Conservation (phyloP, 257 asterid species). For the Nicotiana tomentosiformis region DNA sequence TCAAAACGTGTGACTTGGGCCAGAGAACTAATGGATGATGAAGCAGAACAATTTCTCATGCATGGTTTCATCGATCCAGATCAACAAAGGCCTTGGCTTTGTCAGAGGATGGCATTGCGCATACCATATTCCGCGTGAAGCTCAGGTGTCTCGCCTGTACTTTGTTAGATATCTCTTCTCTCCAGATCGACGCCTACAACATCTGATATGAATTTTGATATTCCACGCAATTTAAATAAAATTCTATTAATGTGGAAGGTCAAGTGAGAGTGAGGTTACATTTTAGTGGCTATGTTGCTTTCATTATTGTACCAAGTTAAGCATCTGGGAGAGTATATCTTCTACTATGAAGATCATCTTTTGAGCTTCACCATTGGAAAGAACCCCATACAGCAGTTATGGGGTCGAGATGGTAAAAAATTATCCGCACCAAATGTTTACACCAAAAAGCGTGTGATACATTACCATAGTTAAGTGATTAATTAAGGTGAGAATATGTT, state of each 20-base stretch:
- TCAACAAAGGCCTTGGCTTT: constrained; percentile 69
- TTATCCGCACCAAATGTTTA: not conserved
- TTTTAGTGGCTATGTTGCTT: not conserved
- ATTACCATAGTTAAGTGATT: not conserved
- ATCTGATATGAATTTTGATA: not conserved
- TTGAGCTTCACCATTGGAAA: not conserved
- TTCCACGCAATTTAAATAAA: not conserved
- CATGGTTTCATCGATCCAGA: constrained; percentile 77
- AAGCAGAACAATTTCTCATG: constrained; percentile 64
- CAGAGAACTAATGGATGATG: constrained; percentile 79
- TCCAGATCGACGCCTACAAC: not conserved
- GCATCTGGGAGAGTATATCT: not conserved
- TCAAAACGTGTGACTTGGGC: constrained; percentile 82
- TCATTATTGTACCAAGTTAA: not conserved
- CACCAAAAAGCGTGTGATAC: not conserved
- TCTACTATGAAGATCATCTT: not conserved
- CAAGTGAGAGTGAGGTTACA: not conserved
- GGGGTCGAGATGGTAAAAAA: not conserved
- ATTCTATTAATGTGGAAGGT: not conserved
- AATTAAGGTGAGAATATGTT: not conserved
- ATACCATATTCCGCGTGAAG: constrained; percentile 64
- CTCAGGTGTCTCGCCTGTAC: not conserved
- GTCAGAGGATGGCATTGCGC: constrained; percentile 63
- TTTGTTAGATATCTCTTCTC: not conserved
- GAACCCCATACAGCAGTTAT: not conserved